A percentile compares a stretch with the other conserved stretches of the same genome.
Evolutionary conservation across 1,139 yeast species (phyloP).

Genomic region (Kodamaea suecica): DNA sequence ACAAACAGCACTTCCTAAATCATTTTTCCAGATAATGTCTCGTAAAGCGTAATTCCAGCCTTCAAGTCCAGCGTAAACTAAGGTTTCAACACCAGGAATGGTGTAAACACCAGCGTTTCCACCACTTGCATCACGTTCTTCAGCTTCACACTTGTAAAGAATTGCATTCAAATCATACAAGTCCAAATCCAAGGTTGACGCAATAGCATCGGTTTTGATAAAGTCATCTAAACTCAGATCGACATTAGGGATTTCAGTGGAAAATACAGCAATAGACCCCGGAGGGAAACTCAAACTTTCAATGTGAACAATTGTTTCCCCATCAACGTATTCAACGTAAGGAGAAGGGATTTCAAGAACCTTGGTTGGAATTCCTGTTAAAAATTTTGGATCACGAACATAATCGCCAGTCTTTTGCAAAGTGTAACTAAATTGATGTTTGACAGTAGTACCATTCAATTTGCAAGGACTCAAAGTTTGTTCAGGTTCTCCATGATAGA

Average conservation of each 20-base stretch:
- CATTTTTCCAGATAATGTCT: conserved; percentile 61
- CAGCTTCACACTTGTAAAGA: conserved; percentile 77
- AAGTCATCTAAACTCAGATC: conserved; percentile 54
- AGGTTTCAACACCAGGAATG: conserved; percentile 68
- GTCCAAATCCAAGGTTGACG: conserved; percentile 59
- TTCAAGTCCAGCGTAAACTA: conserved; percentile 86
- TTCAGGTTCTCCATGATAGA: conserved; percentile 40
- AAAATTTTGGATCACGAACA: conserved; percentile 36
- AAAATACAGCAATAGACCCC: conserved; percentile 84
- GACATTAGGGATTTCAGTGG: conserved; percentile 65
- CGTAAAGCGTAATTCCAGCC: conserved; percentile 83
- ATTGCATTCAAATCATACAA: conserved; percentile 73
- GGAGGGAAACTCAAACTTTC: conserved; percentile 66
- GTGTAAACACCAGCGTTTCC: conserved; percentile 71
- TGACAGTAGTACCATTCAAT: conserved; percentile 65
- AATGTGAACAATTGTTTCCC: conserved; percentile 51
- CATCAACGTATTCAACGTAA: conserved; percentile 38
- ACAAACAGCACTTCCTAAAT: conserved; percentile 80
- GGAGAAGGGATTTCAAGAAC: conserved; percentile 55
- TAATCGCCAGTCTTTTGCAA: conserved; percentile 54
- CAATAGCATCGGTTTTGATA: conserved; percentile 70
- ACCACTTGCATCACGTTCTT: conserved; percentile 76
- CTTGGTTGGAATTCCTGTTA: conserved; percentile 64
- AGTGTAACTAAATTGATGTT: conserved; percentile 57
- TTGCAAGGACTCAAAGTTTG: conserved; percentile 59